Evolutionary conservation across 108 stramenopile species (phyloP).

Genomic region (Aurantiochytrium sp.): DNA sequence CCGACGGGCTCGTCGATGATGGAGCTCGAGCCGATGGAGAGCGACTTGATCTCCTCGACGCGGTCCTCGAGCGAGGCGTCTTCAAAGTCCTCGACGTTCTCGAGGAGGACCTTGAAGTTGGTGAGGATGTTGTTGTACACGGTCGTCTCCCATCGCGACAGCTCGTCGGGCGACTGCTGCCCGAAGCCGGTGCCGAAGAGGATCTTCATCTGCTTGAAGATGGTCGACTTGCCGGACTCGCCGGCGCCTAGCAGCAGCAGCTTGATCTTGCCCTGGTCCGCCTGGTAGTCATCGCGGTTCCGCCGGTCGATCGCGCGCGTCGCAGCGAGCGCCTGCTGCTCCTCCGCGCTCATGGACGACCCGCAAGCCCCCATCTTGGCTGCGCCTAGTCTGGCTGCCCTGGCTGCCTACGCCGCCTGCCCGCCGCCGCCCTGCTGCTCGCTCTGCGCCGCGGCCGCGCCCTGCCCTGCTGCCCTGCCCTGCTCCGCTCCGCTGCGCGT

Average conservation of each 20-base stretch:
- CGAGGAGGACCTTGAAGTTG: slow-evolving; percentile 30
- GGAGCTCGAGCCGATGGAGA: neutral
- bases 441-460: neutral
- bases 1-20: slow-evolving; percentile 44
- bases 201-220: slow-evolving; percentile 41
- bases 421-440: neutral
- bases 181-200: slow-evolving; percentile 35
- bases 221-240: slow-evolving; percentile 39
- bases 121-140: slow-evolving; percentile 38
- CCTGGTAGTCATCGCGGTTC: neutral
- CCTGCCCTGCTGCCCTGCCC: too few species aligned
- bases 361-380: neutral
- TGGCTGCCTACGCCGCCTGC: neutral
- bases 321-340: neutral
- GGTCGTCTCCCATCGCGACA: neutral
- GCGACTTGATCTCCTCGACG: neutral
- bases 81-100: neutral
- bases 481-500: too few species aligned
- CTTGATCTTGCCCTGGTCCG: slow-evolving; percentile 66
- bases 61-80: neutral
- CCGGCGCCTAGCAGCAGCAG: slow-evolving; percentile 73
- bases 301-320: slow-evolving; percentile 1
- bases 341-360: neutral
- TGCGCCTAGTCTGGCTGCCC: neutral
- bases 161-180: slow-evolving; percentile 33